Percentiles rank a stretch among this genome's conserved stretches.
Evolutionary conservation across 176 grass and related monocot genomes (phyloP).

Genomic region (barley (Hordeum vulgare)): DNA sequence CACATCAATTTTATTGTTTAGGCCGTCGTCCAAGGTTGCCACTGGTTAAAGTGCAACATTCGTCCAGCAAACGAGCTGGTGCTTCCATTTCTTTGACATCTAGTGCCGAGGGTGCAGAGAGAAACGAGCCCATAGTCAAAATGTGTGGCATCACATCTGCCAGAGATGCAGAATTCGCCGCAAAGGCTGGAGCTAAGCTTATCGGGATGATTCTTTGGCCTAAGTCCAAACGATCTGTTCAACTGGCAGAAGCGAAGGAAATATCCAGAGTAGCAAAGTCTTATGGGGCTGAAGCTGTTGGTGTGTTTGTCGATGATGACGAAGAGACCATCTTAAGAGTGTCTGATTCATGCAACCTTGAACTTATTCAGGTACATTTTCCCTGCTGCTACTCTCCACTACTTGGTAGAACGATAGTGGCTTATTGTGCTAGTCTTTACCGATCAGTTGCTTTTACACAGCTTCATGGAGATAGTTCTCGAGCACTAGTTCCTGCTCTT

Average conservation of each 20-base stretch:
- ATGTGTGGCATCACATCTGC: constrained; percentile 82
- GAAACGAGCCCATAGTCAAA: constrained; percentile 52
- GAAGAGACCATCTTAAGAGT: constrained; percentile 48
- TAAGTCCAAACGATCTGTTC: constrained; percentile 64
- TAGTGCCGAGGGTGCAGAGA: neutral
- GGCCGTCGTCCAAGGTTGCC: neutral
- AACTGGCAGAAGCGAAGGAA: constrained; percentile 45
- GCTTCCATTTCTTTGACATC: neutral
- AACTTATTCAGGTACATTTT: constrained; percentile 58
- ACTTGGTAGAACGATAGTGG: neutral
- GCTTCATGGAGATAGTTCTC: constrained; percentile 75
- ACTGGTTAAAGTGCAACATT: neutral
- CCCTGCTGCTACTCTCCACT: neutral
- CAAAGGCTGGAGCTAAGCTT: constrained; percentile 60
- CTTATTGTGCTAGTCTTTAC: neutral
- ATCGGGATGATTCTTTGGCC: constrained; percentile 93
- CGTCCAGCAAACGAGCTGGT: neutral
- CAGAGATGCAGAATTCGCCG: constrained; percentile 65
- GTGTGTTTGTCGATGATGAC: constrained; percentile 82
- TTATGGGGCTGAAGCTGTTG: constrained; percentile 61
- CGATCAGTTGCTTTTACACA: constrained; percentile 20
- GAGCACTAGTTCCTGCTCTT: constrained; percentile 49
- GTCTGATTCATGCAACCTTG: constrained; percentile 48
- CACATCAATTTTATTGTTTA: neutral
- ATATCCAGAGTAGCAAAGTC: constrained; percentile 58